phyloP scores from a whole-genome alignment of 2,329 filamentous ascomycete species.

The Camptophora hylomeconis region DNA sequence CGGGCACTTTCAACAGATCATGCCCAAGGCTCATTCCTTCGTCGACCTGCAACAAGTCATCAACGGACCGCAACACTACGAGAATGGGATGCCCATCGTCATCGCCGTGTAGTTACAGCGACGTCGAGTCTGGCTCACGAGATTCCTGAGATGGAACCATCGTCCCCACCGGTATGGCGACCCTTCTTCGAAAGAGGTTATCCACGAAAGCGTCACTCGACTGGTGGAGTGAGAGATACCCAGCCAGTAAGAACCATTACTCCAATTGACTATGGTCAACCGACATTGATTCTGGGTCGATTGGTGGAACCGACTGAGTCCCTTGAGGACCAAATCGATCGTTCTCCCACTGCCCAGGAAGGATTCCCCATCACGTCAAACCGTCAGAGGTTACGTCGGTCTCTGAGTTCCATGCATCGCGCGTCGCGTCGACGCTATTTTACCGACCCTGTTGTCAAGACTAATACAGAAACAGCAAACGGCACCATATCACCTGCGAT shows the following conservation, averaged over 20 bases:
- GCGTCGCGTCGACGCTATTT: slow-evolving; percentile 13
- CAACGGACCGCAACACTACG: slow-evolving; percentile 42
- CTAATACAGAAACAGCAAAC: slow-evolving; percentile 14
- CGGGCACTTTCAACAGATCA: slow-evolving; percentile 30
- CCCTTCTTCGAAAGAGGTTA: slow-evolving; percentile 26
- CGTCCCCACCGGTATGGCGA: slow-evolving; percentile 21
- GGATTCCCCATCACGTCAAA: slow-evolving; percentile 4
- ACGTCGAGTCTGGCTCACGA: background rate
- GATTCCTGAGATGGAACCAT: background rate
- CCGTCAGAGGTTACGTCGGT: slow-evolving; percentile 18
- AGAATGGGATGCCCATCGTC: too few species aligned
- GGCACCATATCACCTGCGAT: slow-evolving; percentile 13
- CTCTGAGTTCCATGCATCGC: slow-evolving; percentile 21
- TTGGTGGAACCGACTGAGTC: slow-evolving; percentile 8
- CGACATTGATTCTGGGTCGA: slow-evolving; percentile 10
- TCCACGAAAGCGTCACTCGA: slow-evolving; percentile 29
- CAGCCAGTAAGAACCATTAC: slow-evolving; percentile 3
- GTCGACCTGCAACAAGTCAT: slow-evolving; percentile 50
- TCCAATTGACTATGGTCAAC: slow-evolving; percentile 1
- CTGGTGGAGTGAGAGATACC: slow-evolving; percentile 15
- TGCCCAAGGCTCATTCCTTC: slow-evolving; percentile 36
- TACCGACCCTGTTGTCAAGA: slow-evolving; percentile 15
- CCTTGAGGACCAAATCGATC: slow-evolving; percentile 4
- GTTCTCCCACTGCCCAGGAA: slow-evolving; percentile 2
- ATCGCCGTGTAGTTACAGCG: too few species aligned